These are phyloP conservation scores for Diaporthe aspalathi DNA, from an alignment of 2,329 filamentous ascomycete genomes.

Conservation along the genomic window DNA sequence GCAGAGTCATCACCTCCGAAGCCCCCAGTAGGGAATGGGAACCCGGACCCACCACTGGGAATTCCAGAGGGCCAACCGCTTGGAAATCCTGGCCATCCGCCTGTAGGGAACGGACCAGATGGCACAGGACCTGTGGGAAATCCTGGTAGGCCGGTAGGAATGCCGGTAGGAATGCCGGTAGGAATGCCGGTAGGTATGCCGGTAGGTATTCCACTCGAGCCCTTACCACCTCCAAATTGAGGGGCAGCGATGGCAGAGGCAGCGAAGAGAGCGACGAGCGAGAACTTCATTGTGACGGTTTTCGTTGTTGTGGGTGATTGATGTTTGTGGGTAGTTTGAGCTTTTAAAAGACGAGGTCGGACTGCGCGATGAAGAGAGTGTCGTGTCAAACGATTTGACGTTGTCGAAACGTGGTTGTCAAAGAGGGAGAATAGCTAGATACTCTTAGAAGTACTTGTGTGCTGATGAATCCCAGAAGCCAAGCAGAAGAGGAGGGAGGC, in stretches of 20 bases:
- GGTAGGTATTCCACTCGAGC: neutral
- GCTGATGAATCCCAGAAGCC: neutral
- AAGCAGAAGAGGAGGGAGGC: neutral
- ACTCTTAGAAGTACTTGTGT: conserved; percentile 6
- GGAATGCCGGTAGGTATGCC: neutral
- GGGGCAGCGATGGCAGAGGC: conserved; percentile 29
- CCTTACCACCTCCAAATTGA: conserved; percentile 5
- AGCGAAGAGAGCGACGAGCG: conserved; percentile 29
- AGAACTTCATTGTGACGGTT: conserved; percentile 30
- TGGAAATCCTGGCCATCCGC: neutral
- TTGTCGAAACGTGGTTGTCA: conserved; percentile 30
- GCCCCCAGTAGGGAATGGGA: conserved; percentile 14
- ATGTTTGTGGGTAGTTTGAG: neutral
- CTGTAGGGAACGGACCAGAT: neutral
- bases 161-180: neutral
- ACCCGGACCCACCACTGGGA: neutral
- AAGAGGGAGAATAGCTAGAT: conserved; percentile 19
- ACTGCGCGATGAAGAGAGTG: conserved; percentile 24
- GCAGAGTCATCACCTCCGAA: conserved; percentile 4
- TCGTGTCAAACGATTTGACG: conserved; percentile 34
- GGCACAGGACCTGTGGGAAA: neutral
- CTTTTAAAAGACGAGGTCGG: neutral
- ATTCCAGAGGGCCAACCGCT: neutral
- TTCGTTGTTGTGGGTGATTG: neutral
- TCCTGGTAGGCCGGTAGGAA: neutral